Evolutionary conservation across 345 rosid species (phyloP), one percentile per base, ranked within the genome.

Genomic region (Zanthoxylum bungeanum): DNA sequence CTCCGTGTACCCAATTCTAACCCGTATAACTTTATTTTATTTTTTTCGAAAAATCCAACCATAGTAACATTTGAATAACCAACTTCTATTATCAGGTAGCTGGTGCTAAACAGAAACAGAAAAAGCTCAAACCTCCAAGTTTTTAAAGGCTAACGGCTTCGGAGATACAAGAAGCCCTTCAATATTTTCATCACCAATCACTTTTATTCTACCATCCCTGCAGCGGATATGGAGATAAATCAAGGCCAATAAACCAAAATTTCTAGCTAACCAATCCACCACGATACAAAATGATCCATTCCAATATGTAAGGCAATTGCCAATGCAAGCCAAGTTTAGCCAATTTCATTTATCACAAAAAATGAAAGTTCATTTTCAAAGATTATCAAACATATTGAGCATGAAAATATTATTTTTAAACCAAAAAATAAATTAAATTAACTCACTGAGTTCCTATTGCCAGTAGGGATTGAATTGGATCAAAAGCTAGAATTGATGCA

Each of bases 121-220:
- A 11, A 8, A 8, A 12, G 42, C 31, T 72, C 84, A 66, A 78
- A 89, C 97, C 98, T 88, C 90, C 77, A 92, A 76, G 81, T 82
- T 69, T 68, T 91, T 95, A 76, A 83, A 87, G 50, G 96, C 92
- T 66, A 73, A 69, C 69, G 84, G 85, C 79, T 87, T 92, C 3
- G 91, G 89, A 70, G 96, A 88, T 61, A 85, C 80, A 71, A 95
- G 79, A 79, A 95, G 81, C 19, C 82, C 98, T 85, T 95, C 98
- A 4, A 92, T 81, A 63, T 86, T 81, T 75, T 89, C 86, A 28
- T 88, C 90, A 36, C 97, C 98, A 68, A 92, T 79, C 67, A 95
- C 93, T 83, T 92, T 92, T 71, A 95, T 91, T 78, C 93, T 85
- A 52, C 97, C 98, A 81, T 95, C 98, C 66, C 98, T 95, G 71